These are phyloP conservation scores for Alternaria arborescens DNA, from an alignment of 2,329 filamentous ascomycete genomes.

Conservation along the genomic window DNA sequence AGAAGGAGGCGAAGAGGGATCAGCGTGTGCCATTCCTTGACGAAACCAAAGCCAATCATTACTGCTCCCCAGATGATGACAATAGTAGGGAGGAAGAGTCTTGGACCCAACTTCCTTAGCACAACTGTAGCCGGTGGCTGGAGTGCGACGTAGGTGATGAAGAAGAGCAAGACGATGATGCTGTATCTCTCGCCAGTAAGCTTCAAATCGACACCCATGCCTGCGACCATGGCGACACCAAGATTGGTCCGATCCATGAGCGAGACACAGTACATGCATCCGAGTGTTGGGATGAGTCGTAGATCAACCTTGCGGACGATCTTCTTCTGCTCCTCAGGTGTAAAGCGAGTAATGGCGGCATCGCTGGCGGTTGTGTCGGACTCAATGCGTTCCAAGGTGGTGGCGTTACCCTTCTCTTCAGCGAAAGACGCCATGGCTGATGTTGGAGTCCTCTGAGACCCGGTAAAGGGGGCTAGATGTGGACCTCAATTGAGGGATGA, in stretches of 20 bases:
- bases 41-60: conserved; percentile 37
- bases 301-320: conserved; percentile 45
- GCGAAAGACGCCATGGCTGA: conserved; percentile 24
- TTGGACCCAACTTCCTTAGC: conserved; percentile 32
- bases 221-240: conserved; percentile 46
- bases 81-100: conserved; percentile 30
- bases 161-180: conserved; percentile 34
- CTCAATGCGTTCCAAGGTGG: conserved; percentile 28
- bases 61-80: conserved; percentile 35
- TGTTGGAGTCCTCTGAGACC: not conserved
- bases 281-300: conserved; percentile 52
- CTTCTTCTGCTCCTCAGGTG: conserved; percentile 34
- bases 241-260: conserved; percentile 53
- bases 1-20: conserved; percentile 33
- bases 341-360: conserved; percentile 29
- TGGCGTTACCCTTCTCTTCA: conserved; percentile 31
- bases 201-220: conserved; percentile 43
- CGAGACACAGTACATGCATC: conserved; percentile 51
- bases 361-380: conserved; percentile 23
- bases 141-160: conserved; percentile 37
- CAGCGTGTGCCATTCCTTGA: conserved; percentile 36
- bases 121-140: conserved; percentile 37
- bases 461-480: not conserved
- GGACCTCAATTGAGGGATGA: not conserved
- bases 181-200: conserved; percentile 37